Percentiles rank a stretch among this genome's conserved stretches.
phyloP scores from a whole-genome alignment of 768 basidiomycete species.

The Mycena haematopus region DNA sequence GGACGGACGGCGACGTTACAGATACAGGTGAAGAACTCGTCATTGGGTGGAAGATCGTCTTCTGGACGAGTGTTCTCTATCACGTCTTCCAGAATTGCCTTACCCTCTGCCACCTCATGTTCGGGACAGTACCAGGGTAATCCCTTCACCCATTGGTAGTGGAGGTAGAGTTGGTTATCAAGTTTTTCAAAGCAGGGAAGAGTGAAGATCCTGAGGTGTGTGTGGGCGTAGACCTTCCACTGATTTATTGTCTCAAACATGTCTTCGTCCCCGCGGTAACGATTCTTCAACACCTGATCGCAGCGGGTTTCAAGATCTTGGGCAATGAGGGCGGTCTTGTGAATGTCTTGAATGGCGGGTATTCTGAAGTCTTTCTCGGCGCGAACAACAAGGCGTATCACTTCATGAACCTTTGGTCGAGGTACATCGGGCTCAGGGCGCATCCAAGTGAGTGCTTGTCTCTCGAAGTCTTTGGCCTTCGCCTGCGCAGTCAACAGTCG shows the following conservation, averaged over 20 bases:
- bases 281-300: conserved; percentile 72
- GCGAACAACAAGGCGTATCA: conserved; percentile 67
- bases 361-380: conserved; percentile 84
- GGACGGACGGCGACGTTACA: conserved; percentile 79
- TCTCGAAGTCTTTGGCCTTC: conserved; percentile 82
- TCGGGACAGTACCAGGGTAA: conserved; percentile 82
- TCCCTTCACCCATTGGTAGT: conserved; percentile 74
- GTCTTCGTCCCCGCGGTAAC: conserved; percentile 64
- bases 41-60: conserved; percentile 78
- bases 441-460: conserved; percentile 77
- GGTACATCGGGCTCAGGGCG: conserved; percentile 57
- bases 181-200: conserved; percentile 77
- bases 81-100: conserved; percentile 75
- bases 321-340: conserved; percentile 77
- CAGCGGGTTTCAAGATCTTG: conserved; percentile 77
- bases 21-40: conserved; percentile 88
- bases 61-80: conserved; percentile 75
- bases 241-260: conserved; percentile 75
- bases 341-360: conserved; percentile 66
- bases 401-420: conserved; percentile 73
- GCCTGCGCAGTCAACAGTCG: conserved; percentile 67
- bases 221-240: conserved; percentile 76
- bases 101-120: conserved; percentile 68
- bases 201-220: conserved; percentile 75
- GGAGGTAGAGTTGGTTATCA: conserved; percentile 67